Evolutionary conservation across 2,329 filamentous ascomycete species (phyloP).

Genomic region (Ilyonectria mors-panacis): DNA sequence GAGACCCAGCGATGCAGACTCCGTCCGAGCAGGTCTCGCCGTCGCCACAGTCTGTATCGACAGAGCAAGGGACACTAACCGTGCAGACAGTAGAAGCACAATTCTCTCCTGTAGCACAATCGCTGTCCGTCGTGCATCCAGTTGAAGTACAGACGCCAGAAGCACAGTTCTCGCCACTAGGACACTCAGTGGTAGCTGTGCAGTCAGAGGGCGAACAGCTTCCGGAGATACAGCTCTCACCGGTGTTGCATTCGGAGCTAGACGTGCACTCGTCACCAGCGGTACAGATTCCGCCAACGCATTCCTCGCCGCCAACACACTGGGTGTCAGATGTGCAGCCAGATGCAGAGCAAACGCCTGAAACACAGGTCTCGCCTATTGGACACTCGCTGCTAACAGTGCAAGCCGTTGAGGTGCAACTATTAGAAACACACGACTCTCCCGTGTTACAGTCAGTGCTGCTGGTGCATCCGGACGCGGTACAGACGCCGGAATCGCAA

Average conservation of each 20-base stretch:
- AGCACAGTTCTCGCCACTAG: background rate
- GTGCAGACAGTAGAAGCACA: background rate
- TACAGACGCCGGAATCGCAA: slow-evolving; percentile 15
- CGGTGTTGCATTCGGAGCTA: too few relatives aligned
- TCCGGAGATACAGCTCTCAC: background rate
- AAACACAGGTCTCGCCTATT: background rate
- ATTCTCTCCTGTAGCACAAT: slow-evolving; percentile 1
- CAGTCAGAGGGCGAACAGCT: background rate
- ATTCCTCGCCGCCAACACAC: background rate
- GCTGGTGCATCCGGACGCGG: background rate
- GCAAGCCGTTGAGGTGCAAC: background rate
- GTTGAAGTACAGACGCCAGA: background rate
- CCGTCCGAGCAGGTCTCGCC: background rate
- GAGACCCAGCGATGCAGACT: background rate
- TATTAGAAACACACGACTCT: background rate
- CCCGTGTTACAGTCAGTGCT: background rate
- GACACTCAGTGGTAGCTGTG: background rate
- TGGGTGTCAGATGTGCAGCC: background rate
- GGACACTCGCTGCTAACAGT: background rate
- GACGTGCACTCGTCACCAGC: background rate
- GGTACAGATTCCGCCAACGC: slow-evolving; percentile 6
- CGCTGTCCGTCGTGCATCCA: background rate
- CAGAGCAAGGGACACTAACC: background rate
- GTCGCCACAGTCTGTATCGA: slow-evolving; percentile 4
- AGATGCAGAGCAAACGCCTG: background rate